A percentile compares a stretch with the other conserved stretches of the same genome.
Conservation (phyloP, 176 grass and related monocot genomes). For the Pontederia crassipes region DNA sequence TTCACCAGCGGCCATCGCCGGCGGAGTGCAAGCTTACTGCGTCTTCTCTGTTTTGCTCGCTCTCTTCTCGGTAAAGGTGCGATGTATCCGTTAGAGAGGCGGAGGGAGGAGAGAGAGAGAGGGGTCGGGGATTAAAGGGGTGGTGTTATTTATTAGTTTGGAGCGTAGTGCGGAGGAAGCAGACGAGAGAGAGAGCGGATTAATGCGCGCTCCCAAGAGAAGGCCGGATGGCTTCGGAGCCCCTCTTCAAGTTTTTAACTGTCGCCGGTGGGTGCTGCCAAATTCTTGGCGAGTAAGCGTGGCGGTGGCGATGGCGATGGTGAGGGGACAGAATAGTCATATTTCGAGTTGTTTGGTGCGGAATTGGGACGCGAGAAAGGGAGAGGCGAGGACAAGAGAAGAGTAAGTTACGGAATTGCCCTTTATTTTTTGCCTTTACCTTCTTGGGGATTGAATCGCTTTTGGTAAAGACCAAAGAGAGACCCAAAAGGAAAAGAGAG, state of each 20-base stretch:
- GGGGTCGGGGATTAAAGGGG: not conserved
- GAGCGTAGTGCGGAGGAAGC: not conserved
- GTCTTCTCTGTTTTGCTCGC: not conserved
- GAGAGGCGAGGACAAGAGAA: too few species aligned
- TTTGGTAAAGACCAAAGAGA: too few species aligned
- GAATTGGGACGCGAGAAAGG: too few species aligned
- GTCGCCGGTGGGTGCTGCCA: not conserved
- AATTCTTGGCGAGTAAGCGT: slow-evolving; percentile 1
- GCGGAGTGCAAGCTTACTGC: not conserved
- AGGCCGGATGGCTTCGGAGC: not conserved
- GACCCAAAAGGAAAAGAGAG: too few species aligned
- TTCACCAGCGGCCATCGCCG: not conserved
- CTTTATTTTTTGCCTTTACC: too few species aligned
- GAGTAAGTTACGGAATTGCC: too few species aligned
- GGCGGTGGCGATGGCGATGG: not conserved
- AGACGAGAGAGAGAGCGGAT: not conserved
- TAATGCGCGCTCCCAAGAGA: not conserved
- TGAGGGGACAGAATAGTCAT: too few species aligned
- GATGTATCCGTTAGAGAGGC: slow-evolving; percentile 7
- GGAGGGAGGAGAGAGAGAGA: too few species aligned
- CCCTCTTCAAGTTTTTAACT: not conserved
- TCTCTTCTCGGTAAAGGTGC: not conserved
- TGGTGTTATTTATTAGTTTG: not conserved
- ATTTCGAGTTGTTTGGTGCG: too few species aligned
- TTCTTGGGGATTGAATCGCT: too few species aligned